Base-by-base conservation (phyloP, 106 monocot genomes). In the Dactylorhiza incarnata region DNA sequence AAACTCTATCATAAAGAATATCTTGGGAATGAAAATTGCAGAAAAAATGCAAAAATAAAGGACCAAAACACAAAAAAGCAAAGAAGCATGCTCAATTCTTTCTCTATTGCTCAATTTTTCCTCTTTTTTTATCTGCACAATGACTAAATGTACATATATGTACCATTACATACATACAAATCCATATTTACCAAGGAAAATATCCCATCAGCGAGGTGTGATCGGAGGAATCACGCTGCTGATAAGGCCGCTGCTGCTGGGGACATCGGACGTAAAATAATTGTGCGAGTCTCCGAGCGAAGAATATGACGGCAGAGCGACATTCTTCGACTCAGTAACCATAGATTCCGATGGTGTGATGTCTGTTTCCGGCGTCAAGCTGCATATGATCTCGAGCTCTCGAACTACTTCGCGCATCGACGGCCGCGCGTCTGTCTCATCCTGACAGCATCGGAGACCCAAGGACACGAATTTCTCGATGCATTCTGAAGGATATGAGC, bases 371-470 rank as follows among this genome's bases (percentile, higher is more conserved):
- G 91, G 87, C 11, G 75, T 83, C 87, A 99, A 85, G 10, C 49
- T 63, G 84, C 78, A 87, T 55, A 97, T 89, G 62, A 37, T 82
- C 59, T 97, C 97, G 12, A 97, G 81, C 81, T 97, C 97, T 70
- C 97, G 80, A 20, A 91, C 86, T 24, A 99, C 89, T 56, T 94
- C 97, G 5, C 74, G 29, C 94, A 99, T 94, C 7, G 97, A 85
- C 55, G 97, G 94, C 61, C 97, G 85, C 48, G 81, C 79, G 56
- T 99, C 91, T 19, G 97, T 89, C 68, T 99, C 94, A 24, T 91
- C 97, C 44, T 77, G 83, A 79, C 97, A 94, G 25, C 97, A 99
- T 20, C 83, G 77, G 5, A 99, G 93, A 12, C 94, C 94, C 77
- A 99, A 76, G 9, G 82, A 69, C 0, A 82, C 49, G 19, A 99